Evolutionary conservation across 106 monocot genomes (phyloP).

Genomic region (Platanthera zijinensis): DNA sequence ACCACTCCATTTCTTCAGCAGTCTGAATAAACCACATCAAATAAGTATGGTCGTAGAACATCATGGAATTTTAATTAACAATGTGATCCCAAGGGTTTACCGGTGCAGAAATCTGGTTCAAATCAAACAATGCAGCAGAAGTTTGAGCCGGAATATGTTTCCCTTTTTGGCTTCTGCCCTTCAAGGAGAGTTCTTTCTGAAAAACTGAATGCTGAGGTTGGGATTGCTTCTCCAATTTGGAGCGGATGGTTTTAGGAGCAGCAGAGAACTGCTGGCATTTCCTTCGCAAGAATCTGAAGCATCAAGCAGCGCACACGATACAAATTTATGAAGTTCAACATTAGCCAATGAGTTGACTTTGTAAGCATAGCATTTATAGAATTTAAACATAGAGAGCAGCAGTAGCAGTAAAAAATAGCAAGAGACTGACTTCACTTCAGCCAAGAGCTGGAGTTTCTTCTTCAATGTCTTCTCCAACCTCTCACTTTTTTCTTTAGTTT

Average conservation of each 20-base stretch:
- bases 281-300: constrained; percentile 39
- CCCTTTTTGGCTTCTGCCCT: constrained; percentile 21
- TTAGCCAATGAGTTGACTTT: not conserved
- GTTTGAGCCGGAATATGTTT: constrained; percentile 27
- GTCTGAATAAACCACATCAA: no score
- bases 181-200: not conserved
- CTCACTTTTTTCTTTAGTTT: constrained; percentile 35
- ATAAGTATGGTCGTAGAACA: no score
- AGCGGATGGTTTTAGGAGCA: constrained; percentile 8
- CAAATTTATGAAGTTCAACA: not conserved
- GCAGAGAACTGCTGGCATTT: constrained; percentile 39
- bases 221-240: constrained; percentile 19
- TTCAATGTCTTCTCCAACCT: constrained; percentile 23
- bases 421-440: constrained; percentile 37
- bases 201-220: not conserved
- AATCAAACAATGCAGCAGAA: constrained; percentile 29
- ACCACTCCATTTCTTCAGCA: no score
- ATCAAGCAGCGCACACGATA: not conserved
- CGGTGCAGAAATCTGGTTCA: constrained; percentile 51
- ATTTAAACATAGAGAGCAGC: not conserved
- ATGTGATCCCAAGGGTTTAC: constrained; percentile 13
- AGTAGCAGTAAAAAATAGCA: not conserved
- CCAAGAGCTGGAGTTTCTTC: constrained; percentile 32
- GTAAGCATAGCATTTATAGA: not conserved
- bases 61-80: not conserved